Evolutionary conservation across 2,329 filamentous ascomycete genomes (phyloP), one percentile per base, ranked within the genome.

Genomic region (Venturia oleaginea): DNA sequence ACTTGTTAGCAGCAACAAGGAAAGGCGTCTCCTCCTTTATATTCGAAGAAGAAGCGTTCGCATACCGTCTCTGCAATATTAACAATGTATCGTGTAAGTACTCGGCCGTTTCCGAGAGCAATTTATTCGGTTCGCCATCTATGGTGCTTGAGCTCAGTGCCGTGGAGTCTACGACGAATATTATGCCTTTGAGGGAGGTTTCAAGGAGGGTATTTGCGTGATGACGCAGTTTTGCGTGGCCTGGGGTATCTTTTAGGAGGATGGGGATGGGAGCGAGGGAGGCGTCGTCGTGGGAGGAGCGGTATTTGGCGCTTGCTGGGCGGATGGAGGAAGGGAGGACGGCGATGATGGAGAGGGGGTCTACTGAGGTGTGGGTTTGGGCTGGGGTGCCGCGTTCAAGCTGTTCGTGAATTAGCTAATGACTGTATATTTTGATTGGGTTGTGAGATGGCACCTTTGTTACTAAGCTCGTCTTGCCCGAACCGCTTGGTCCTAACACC

Each of bases 1-100:
- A 84, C 81, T 99, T 99, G 77, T 97, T 99, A 63, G 92, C 92
- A 1, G 92, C 92, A 40, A 99, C 80, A 42, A 99, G 81, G 8
- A 99, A 82, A 0, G 90, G 86, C 10, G 94, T 81, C 27, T 84
- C 80, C 27, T 80, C 77, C 0, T 84, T 82, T 0, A 79, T 80
- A 69, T 85, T 87, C 57, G 81, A 79, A 1, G 81, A 81, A 67
- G 82, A 86, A 46, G 77, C 75, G 66, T 76, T 76, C 37, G 84
- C 83, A 60, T 86, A 83, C 59, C 87, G 83, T 76, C 87, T 89
- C 78, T 97, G 94, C 65, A 99, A 80, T 3, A 84, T 74, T 3
- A 97, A 81, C n/a, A 99, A 83, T 0, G 95, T 79, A 67, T 97
- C 92, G 78, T 97, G 91, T 15, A 99, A 84, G 72, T 95, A 97